Conservation (phyloP, 176 grass and related monocot species). For the Aegilops longissima region DNA sequence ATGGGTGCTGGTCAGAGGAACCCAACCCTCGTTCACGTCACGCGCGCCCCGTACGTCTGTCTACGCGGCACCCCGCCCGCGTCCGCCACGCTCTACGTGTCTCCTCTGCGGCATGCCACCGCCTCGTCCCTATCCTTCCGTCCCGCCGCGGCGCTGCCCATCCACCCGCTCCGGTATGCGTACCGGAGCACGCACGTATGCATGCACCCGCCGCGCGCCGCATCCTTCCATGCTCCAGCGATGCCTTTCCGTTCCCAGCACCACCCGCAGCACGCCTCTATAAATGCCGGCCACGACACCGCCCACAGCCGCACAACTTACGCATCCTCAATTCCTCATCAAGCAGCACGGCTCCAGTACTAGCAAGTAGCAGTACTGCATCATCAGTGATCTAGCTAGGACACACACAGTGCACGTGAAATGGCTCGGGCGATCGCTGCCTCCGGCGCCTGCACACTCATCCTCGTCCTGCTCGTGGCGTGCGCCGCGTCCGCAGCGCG, state of each 20-base stretch:
- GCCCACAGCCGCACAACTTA: background rate
- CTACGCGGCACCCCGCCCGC: conserved; percentile 40
- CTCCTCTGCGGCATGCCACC: background rate
- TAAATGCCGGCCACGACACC: background rate
- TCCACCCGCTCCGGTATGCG: conserved; percentile 5
- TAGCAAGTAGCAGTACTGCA: background rate
- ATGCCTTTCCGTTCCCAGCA: too few relatives aligned
- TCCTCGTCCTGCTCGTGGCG: conserved; percentile 29
- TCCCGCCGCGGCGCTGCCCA: background rate
- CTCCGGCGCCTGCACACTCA: background rate
- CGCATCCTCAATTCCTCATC: background rate
- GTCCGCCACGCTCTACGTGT: conserved; percentile 6
- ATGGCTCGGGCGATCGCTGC: conserved; percentile 14
- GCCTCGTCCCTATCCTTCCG: background rate
- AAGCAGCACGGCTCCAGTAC: background rate
- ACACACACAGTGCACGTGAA: background rate
- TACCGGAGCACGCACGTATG: background rate
- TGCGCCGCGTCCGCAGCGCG: background rate
- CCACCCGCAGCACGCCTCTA: background rate
- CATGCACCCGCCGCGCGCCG: background rate
- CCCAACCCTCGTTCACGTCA: background rate
- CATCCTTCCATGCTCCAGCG: background rate
- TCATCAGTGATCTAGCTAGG: background rate
- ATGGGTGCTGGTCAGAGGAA: background rate
- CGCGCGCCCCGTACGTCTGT: background rate